Evolutionary conservation across 106 monocot genomes (phyloP), one percentile per base, ranked within the genome.

Genomic region (Vanilla planifolia): DNA sequence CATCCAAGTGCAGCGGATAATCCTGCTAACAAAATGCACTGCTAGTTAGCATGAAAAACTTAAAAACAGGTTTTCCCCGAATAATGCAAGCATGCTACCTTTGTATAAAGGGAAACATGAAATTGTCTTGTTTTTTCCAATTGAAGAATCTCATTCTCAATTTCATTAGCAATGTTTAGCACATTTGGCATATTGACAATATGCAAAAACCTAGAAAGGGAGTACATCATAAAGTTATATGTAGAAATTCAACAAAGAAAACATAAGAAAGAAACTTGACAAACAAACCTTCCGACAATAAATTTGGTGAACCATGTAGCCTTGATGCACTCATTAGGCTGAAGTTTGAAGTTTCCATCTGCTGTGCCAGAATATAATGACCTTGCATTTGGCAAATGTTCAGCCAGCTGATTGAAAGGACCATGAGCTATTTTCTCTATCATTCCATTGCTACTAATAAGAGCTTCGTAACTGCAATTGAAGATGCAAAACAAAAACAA

Each of bases 291-390:
- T 36, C 36, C 27, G 28, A 96, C 21, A 52, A 81, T 96, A 48
- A 60, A 69, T 67, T 91, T 96, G 33, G 80, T 91, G 75, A 96
- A 96, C 96, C 96, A 91, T 47, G 78, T 74, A 10, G 48, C 72
- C 24, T 68, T 65, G 24, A 41, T 39, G 22, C 24, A 48, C 53
- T 69, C 76, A 58, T 46, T 21, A 26, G 75, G 24, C 44, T 76
- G 69, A 33, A 96, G 74, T 43, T 75, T 84, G 67, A 91, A 96
- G 53, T 63, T 73, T 26, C 64, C 55, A 75, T n/a, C 62, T 40
- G 65, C 37, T 67, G 61, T 53, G 23, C 67, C 66, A n/a, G 66
- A 50, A 20, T 52, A 51, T 55, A 43, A 61, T 21, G 29, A 48
- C 43, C 66, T 80, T 57, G 73, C 79, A 68, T 79, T 71, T 46